Percentiles rank a stretch among this genome's conserved stretches.
These are phyloP conservation scores for Fusarium nanum DNA, from an alignment of 2,329 filamentous ascomycete genomes.

Conservation along the genomic window DNA sequence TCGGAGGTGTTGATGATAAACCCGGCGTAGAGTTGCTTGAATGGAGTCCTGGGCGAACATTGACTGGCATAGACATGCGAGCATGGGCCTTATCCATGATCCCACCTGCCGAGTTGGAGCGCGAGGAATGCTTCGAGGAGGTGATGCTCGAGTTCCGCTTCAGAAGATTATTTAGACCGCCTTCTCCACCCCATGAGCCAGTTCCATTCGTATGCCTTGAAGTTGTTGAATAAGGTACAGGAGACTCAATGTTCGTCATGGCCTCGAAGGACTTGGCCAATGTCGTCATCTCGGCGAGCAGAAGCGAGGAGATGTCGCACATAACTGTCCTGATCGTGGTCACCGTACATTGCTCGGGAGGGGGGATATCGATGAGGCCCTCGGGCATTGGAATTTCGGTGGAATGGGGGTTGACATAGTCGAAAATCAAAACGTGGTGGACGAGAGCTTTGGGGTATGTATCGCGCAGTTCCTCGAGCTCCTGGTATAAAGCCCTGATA, in stretches of 20 bases:
- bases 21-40: conserved; percentile 60
- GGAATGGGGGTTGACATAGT: conserved; percentile 66
- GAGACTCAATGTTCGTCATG: conserved; percentile 81
- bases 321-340: conserved; percentile 86
- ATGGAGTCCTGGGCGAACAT: conserved; percentile 57
- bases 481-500: conserved; percentile 70
- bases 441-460: conserved; percentile 80
- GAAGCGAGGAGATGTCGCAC: conserved; percentile 79
- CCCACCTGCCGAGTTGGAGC: conserved; percentile 66
- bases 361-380: conserved; percentile 77
- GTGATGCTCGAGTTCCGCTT: conserved; percentile 68
- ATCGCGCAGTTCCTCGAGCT: conserved; percentile 77
- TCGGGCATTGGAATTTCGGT: conserved; percentile 69
- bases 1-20: conserved; percentile 63
- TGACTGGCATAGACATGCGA: conserved; percentile 85
- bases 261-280: conserved; percentile 79
- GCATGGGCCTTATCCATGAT: conserved; percentile 69
- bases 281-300: conserved; percentile 80
- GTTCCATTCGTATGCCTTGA: conserved; percentile 55
- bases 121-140: conserved; percentile 55
- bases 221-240: conserved; percentile 62
- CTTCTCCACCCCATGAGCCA: conserved; percentile 55
- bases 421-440: conserved; percentile 84
- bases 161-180: conserved; percentile 50
- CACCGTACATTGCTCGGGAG: conserved; percentile 72